phyloP scores from a whole-genome alignment of 495 filamentous ascomycete genomes.

The Trichoderma asperelloides region DNA sequence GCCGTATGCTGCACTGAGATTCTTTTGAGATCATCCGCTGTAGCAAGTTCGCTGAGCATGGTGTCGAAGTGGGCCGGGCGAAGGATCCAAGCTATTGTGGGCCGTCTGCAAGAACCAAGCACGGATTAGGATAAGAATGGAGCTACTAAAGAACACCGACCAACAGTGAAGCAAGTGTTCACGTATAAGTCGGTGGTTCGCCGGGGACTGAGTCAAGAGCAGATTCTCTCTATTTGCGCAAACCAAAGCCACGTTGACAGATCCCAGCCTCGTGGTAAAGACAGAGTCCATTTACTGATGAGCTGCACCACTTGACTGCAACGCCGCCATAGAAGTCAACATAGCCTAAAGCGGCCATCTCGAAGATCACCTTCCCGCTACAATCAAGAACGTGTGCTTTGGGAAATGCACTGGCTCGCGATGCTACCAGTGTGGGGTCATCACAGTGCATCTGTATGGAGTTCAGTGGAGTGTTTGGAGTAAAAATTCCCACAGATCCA shows the following conservation, averaged over 20 bases:
- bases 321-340: neutral
- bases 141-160: neutral
- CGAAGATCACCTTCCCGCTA: neutral
- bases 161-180: neutral
- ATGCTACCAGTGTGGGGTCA: neutral
- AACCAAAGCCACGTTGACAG: no score
- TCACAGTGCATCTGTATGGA: neutral
- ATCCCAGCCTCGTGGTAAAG: no score
- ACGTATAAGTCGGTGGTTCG: neutral
- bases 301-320: neutral
- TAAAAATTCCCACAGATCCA: neutral
- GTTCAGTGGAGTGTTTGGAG: neutral
- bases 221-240: no score
- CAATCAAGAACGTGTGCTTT: neutral
- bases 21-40: neutral
- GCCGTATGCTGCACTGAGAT: no score
- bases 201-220: no score
- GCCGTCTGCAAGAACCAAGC: neutral
- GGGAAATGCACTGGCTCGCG: neutral
- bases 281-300: no score
- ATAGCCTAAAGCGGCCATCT: neutral
- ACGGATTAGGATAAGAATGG: neutral
- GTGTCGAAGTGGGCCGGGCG: neutral
- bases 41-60: neutral
- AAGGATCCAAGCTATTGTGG: neutral